Evolutionary conservation across 2,329 filamentous ascomycete species (phyloP), one percentile per base, ranked within the genome.

Genomic region (Esteya vermicola): DNA sequence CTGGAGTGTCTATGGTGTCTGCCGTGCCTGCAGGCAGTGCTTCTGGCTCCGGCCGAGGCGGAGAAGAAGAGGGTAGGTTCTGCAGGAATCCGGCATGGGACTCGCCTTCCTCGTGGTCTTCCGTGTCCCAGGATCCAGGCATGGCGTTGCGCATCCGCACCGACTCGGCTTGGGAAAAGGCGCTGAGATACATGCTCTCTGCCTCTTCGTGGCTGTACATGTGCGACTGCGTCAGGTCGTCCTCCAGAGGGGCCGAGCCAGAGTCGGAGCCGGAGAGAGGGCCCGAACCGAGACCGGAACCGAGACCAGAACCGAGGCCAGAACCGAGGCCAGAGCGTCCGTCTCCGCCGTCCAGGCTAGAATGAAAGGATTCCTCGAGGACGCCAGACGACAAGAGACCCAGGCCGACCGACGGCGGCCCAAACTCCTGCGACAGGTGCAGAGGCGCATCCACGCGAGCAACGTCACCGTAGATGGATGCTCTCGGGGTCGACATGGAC

Each of bases 181-280:
- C 76, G 46, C 76, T 89, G 77, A 86, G 79, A 50, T 91, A 93
- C 78, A 93, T 83, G 55, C 85, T 91, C 52, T 85, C 78, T 0
- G 82, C 83, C 46, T 89, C 82, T 45, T 85, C 81, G 43, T 85
- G 81, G 27, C 74, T 85, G 51, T 82, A 89, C 1, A 86, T 52
- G 31, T 73, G 78, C 6, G 84, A 89, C 45, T 72, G 62, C 4
- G 70, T 58, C 18, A 82, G 60, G 44, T 78, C 73, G 26, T 74
- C 65, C 14, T 33, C n/a, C n/a, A n/a, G n/a, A n/a, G n/a, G n/a
- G n/a, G n/a, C n/a, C n/a, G n/a, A n/a, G n/a, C n/a, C n/a, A n/a
- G n/a, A n/a, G n/a, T n/a, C n/a, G n/a, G n/a, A n/a, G n/a, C n/a
- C n/a, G n/a, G n/a, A n/a, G n/a, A n/a, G n/a, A n/a, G n/a, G n/a